Percentiles rank a stretch among this genome's conserved stretches.
phyloP scores from a whole-genome alignment of 768 basidiomycete genomes.

The Amanita fuliginea region DNA sequence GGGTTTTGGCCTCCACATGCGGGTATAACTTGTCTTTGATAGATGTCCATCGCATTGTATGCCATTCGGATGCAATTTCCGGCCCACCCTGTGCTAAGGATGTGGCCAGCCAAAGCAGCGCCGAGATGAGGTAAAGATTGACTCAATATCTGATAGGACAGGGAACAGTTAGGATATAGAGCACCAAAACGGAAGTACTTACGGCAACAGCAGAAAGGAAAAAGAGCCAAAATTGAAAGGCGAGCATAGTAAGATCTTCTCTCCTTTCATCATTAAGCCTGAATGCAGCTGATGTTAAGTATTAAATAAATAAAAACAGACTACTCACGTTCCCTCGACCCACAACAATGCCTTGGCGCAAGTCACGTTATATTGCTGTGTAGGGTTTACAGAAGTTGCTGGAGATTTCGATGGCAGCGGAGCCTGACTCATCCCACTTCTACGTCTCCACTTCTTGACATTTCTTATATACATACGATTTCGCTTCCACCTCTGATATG shows the following conservation, averaged over 20 bases:
- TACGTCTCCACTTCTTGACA: neutral
- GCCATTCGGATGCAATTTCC: constrained; percentile 28
- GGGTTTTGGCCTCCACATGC: constrained; percentile 30
- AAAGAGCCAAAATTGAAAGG: constrained; percentile 39
- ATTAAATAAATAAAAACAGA: neutral
- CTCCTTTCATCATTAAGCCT: constrained; percentile 30
- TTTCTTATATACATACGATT: neutral
- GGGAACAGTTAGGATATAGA: neutral
- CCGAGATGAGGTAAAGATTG: constrained; percentile 43
- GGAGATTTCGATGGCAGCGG: constrained; percentile 4
- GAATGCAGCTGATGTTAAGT: neutral
- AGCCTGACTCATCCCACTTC: neutral
- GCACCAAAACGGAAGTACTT: constrained; percentile 8
- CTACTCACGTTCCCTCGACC: constrained; percentile 32
- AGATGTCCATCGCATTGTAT: constrained; percentile 18
- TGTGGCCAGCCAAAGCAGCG: constrained; percentile 34
- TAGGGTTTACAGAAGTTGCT: neutral
- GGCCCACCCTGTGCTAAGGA: constrained; percentile 37
- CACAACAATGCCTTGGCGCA: constrained; percentile 35
- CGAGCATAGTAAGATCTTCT: constrained; percentile 35
- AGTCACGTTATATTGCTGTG: constrained; percentile 1
- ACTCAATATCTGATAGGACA: constrained; percentile 27
- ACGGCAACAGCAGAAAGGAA: constrained; percentile 35
- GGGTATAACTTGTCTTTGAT: constrained; percentile 22
- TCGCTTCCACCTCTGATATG: neutral